Percentiles rank a stretch among this genome's conserved stretches.
phyloP scores from a whole-genome alignment of 208 protist species.

The Trypanosoma theileri region DNA sequence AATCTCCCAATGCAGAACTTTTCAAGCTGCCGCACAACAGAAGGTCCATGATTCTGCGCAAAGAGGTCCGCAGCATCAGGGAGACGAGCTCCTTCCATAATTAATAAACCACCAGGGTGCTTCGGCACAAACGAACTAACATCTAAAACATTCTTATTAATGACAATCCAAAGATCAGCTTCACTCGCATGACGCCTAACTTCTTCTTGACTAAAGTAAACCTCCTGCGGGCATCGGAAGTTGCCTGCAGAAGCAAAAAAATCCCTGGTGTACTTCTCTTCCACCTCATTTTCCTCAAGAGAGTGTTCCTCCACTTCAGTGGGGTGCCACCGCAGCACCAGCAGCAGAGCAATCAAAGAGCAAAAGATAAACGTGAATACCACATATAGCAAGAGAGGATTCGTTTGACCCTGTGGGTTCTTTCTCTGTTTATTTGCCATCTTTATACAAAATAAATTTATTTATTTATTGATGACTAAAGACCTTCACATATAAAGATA shows the following conservation, averaged over 20 bases:
- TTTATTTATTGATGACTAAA: too few species aligned
- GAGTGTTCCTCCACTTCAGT: too few species aligned
- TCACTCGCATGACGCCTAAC: slow-evolving; percentile 41
- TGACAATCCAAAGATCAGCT: slow-evolving; percentile 69
- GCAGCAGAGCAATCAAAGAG: too few species aligned
- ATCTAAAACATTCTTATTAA: slow-evolving; percentile 75
- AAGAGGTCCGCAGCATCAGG: slow-evolving; percentile 62
- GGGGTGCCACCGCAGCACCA: too few species aligned
- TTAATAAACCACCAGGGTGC: slow-evolving; percentile 63
- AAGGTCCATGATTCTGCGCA: slow-evolving; percentile 50
- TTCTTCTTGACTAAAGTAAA: slow-evolving; percentile 48
- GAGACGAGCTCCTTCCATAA: slow-evolving; percentile 61
- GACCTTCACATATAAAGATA: too few species aligned
- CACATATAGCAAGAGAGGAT: too few species aligned
- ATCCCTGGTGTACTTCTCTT: slow-evolving; percentile 21
- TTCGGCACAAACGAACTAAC: slow-evolving; percentile 55
- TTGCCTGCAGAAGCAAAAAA: slow-evolving; percentile 41
- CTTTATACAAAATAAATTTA: too few species aligned
- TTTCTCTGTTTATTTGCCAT: too few species aligned
- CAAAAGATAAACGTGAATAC: too few species aligned
- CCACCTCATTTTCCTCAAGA: background rate
- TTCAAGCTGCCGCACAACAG: slow-evolving; percentile 40
- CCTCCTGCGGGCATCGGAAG: slow-evolving; percentile 50
- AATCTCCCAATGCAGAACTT: slow-evolving; percentile 72
- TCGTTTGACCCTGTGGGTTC: too few species aligned